Conservation (phyloP, 345 rosid genomes). For the Triadica sebifera region DNA sequence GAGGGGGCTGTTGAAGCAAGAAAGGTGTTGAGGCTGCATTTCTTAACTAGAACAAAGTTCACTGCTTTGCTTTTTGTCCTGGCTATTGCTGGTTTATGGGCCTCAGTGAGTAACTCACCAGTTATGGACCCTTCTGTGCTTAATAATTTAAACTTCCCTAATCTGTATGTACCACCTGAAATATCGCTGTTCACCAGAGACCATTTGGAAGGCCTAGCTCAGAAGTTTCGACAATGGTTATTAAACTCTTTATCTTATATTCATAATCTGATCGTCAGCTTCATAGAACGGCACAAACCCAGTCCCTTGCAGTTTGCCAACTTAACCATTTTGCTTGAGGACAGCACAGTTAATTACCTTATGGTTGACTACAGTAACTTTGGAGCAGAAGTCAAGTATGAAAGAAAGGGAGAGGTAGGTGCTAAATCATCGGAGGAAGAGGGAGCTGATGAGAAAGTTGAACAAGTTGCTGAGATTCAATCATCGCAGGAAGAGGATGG, state of each 20-base stretch:
- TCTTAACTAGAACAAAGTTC: conserved; percentile 41
- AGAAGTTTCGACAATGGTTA: conserved; percentile 40
- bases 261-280: conserved; percentile 33
- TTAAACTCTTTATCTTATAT: conserved; percentile 30
- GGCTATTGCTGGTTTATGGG: conserved; percentile 32
- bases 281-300: conserved; percentile 25
- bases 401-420: neutral
- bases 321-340: conserved; percentile 45
- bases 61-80: conserved; percentile 41
- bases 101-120: conserved; percentile 37
- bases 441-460: conserved; percentile 3
- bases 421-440: neutral
- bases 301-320: conserved; percentile 46
- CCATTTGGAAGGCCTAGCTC: conserved; percentile 31
- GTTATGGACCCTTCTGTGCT: conserved; percentile 23
- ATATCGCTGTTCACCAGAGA: conserved; percentile 37
- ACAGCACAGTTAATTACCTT: conserved; percentile 19
- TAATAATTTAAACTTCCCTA: conserved; percentile 28
- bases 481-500: neutral
- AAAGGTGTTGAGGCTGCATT: conserved; percentile 29
- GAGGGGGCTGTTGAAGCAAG: conserved; percentile 28
- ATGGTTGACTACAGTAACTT: conserved; percentile 18
- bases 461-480: neutral
- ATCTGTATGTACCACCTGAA: conserved; percentile 42
- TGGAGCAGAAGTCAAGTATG: conserved; percentile 1